Percentiles rank a stretch among this genome's conserved stretches.
phyloP scores from a whole-genome alignment of 306 rosid genomes.

The Lathyrus oleraceus region DNA sequence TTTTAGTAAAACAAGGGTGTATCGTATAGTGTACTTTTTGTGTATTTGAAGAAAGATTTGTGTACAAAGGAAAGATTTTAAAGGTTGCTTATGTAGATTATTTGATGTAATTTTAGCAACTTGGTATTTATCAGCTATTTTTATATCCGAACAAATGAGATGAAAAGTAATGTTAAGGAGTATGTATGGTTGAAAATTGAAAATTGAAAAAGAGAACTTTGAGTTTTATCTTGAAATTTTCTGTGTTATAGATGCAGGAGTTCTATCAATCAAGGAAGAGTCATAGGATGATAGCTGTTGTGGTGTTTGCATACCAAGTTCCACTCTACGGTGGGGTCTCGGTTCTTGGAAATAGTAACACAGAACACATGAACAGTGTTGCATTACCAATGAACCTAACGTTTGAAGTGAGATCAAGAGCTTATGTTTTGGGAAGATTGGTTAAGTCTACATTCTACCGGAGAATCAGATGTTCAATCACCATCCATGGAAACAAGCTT shows the following conservation, averaged over 20 bases:
- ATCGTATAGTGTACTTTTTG: background rate
- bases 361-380: slow-evolving; percentile 37
- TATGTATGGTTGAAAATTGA: no score
- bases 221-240: background rate
- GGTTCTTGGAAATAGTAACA: slow-evolving; percentile 34
- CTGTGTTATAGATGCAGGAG: slow-evolving; percentile 47
- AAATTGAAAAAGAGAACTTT: no score
- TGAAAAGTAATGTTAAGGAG: no score
- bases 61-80: background rate
- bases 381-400: slow-evolving; percentile 73
- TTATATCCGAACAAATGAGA: no score
- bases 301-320: slow-evolving; percentile 65
- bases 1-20: background rate
- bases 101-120: background rate
- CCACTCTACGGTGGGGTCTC: slow-evolving; percentile 82
- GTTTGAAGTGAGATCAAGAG: slow-evolving; percentile 75
- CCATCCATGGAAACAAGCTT: slow-evolving; percentile 59
- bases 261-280: slow-evolving; percentile 67
- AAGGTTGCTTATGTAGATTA: background rate
- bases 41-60: background rate
- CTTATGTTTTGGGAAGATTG: slow-evolving; percentile 72
- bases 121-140: no score
- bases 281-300: slow-evolving; percentile 45
- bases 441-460: slow-evolving; percentile 76
- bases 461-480: slow-evolving; percentile 64